Evolutionary conservation across 441 rosid genomes (phyloP), one percentile per base, ranked within the genome.

Genomic region (Monsonia emarginata): DNA sequence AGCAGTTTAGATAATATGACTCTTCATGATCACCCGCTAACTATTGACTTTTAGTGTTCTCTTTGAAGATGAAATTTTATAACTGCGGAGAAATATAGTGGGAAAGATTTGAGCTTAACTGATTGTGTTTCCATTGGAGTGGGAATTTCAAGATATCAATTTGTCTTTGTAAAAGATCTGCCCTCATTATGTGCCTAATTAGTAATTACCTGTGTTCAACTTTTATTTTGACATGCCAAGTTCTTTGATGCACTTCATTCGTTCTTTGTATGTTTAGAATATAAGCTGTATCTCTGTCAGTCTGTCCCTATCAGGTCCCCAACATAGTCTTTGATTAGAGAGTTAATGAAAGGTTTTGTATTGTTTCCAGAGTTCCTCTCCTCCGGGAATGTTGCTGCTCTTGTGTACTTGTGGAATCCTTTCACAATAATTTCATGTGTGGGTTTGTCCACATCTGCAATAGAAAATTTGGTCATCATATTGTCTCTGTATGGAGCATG

Each of bases 341-440:
- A 52, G 67, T 57, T 64, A 67, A 75, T 65, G 68, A 44, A 36
- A 69, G 56, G 26, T 27, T 58, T 54, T 14, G n/a, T 54, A 16
- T 54, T 68, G 67, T 69, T 65, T 73, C 21, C 80, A 94, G 96
- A 80, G 71, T 61, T 66, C 60, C 48, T 84, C 62, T 81, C 82
- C 54, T 83, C 86, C 8, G 94, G 96, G 71, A 87, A 91, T 80
- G 78, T 89, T 79, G 90, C 96, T 72, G 92, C 96, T 62, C 85
- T 89, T 65, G 85, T 88, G 26, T 91, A 91, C 78, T 63, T 94
- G 52, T 88, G 96, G 90, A 91, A 89, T 82, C 97, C 97, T 70
- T 94, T 91, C 81, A 85, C 97, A 0, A 80, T 94, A 66, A 82
- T 77, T 61, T 84, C 94, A 18, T 91, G 89, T 48, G 89, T 94